Evolutionary conservation across 257 asterid species (phyloP), one percentile per base, ranked within the genome.

Genomic region (Nicotiana undulata): DNA sequence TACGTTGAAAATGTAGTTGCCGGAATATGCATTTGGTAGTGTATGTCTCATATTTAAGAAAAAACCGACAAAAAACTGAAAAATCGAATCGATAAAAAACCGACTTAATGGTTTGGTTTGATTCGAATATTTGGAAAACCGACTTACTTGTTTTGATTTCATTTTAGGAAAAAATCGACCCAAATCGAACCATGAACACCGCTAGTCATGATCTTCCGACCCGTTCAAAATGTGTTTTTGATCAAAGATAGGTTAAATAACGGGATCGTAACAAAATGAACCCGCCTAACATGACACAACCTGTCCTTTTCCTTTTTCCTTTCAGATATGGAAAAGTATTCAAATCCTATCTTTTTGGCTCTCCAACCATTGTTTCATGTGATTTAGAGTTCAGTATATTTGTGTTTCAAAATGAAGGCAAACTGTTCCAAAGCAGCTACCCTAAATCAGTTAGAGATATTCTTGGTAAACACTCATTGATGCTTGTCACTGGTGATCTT

Each of bases 361-460:
- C 82, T 13, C 95, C 92, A 6, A 91, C 98, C 0, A 90, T 94
- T 40, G 95, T 94, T 3, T 94, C 98, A 0, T 94, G 97, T 51
- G 97, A 91, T 58, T 70, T 89, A 4, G 97, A 90, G 52, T 82
- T 94, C 34, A 92, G 51, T 74, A 52, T 16, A 52, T 94, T 90
- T 80, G 70, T 94, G 18, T 92, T 94, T 7, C 97, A 90, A 5
- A 94, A 94, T 68, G 98, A 94, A 59, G 97, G 64, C 55, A 89
- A 53, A 76, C 18, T 89, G 4, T 94, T 94, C 75, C 84, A 63
- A 13, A 90, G 89, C 79, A 88, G 90, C 51, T 94, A 94, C 8
- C 98, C 98, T 0, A 92, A 89, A 32, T 84, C 95, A 0, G 86
- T 94, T 1, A 87, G 55, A 3, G 94, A 89, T 52, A 88, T 94